phyloP scores from a whole-genome alignment of 331 rosid species.

The Pyrus hybrid region DNA sequence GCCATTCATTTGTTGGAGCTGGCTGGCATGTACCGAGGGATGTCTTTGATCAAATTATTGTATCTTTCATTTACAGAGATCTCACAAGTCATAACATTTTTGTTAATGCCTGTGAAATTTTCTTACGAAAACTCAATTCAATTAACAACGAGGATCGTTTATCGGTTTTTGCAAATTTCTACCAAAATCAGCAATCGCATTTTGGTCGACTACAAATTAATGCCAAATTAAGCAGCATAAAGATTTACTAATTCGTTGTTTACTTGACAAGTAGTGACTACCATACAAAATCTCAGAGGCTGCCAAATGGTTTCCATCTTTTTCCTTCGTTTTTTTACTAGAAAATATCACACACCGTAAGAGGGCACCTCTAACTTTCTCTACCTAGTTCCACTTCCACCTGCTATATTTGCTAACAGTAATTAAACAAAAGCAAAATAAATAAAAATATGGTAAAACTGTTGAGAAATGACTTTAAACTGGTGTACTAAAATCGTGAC shows the following conservation, averaged over 20 bases:
- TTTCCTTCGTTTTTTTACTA: too few relatives aligned
- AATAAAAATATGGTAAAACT: too few relatives aligned
- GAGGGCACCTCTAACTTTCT: slow-evolving; percentile 13
- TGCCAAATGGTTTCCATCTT: background rate
- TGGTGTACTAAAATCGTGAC: background rate
- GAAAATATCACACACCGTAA: too few relatives aligned
- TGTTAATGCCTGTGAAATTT: too few relatives aligned
- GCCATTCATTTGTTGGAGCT: background rate
- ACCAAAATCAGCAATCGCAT: background rate
- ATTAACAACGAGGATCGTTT: background rate
- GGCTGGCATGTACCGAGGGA: background rate
- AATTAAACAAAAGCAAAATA: too few relatives aligned
- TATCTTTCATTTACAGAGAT: background rate
- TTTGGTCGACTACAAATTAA: too few relatives aligned
- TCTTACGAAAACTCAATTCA: background rate
- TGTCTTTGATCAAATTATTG: background rate
- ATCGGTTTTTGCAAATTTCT: background rate
- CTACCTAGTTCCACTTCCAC: background rate
- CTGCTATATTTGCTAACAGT: too few relatives aligned
- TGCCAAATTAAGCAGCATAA: background rate
- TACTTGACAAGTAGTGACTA: background rate
- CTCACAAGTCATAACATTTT: too few relatives aligned
- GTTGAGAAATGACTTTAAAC: too few relatives aligned
- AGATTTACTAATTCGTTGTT: background rate
- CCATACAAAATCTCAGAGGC: slow-evolving; percentile 31